Evolutionary conservation across 306 rosid species (phyloP).

Genomic region (Astragalus membranaceus): DNA sequence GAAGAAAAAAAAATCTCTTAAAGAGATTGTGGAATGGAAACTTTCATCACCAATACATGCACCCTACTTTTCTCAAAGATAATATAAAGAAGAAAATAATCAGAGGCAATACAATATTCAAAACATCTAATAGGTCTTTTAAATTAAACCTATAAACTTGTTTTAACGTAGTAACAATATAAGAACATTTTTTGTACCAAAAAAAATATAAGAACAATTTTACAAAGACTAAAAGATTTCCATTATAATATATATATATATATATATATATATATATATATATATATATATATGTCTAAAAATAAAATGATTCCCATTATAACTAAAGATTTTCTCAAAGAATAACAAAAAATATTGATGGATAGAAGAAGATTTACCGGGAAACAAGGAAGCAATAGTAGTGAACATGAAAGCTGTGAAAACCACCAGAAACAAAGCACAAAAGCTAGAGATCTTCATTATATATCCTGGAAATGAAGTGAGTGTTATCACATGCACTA

Average conservation of each 20-base stretch:
- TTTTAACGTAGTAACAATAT: no score
- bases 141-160: no score
- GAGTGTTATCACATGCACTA: no score
- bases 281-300: no score
- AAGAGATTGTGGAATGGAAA: not conserved
- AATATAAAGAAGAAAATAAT: not conserved
- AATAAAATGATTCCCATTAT: not conserved
- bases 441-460: conserved; percentile 57
- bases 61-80: not conserved
- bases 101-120: no score
- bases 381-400: conserved; percentile 10
- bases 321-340: not conserved
- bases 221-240: no score
- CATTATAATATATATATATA: no score
- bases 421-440: conserved; percentile 35
- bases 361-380: conserved; percentile 26
- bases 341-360: not conserved
- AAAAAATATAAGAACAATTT: no score
- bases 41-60: conserved; percentile 11
- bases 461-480: not conserved
- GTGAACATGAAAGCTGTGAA: conserved; percentile 21
- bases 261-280: no score
- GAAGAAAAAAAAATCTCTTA: not conserved
- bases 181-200: no score
- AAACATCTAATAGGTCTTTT: no score